Evolutionary conservation across 2,329 filamentous ascomycete genomes (phyloP).

Genomic region (Geosmithia morbida): DNA sequence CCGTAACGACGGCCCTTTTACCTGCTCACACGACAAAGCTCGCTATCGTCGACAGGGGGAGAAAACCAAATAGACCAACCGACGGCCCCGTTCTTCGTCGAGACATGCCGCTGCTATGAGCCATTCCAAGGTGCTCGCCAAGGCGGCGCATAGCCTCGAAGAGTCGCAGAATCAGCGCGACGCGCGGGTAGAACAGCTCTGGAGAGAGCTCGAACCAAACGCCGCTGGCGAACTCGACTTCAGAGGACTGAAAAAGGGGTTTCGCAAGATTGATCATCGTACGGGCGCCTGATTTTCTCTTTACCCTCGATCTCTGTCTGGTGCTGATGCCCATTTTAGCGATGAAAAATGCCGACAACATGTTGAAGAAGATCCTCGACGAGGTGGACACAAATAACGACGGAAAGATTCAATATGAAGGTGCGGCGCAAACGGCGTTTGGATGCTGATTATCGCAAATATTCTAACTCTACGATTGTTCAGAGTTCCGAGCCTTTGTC

Average conservation of each 20-base stretch:
- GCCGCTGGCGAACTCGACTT: constrained; percentile 70
- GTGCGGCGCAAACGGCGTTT: constrained; percentile 30
- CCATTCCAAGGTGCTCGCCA: constrained; percentile 31
- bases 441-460: background rate
- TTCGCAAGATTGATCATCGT: constrained; percentile 89
- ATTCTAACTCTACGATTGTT: background rate
- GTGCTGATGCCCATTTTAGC: constrained; percentile 18
- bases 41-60: background rate
- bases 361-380: constrained; percentile 68
- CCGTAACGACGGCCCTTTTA: background rate
- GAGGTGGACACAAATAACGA: constrained; percentile 79
- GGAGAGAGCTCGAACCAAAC: constrained; percentile 67
- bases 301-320: background rate
- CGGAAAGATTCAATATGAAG: constrained; percentile 81
- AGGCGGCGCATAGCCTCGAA: constrained; percentile 49
- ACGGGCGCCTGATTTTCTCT: constrained; percentile 10
- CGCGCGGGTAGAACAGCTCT: constrained; percentile 69
- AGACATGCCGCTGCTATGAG: constrained; percentile 23
- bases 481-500: constrained; percentile 85
- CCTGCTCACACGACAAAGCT: background rate
- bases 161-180: constrained; percentile 71
- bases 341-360: constrained; percentile 79
- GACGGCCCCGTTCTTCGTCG: constrained; percentile 6
- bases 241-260: constrained; percentile 67
- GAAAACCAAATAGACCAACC: background rate